phyloP scores from a whole-genome alignment of 2,329 filamentous ascomycete genomes.

The Phyllosticta paracitricarpa region DNA sequence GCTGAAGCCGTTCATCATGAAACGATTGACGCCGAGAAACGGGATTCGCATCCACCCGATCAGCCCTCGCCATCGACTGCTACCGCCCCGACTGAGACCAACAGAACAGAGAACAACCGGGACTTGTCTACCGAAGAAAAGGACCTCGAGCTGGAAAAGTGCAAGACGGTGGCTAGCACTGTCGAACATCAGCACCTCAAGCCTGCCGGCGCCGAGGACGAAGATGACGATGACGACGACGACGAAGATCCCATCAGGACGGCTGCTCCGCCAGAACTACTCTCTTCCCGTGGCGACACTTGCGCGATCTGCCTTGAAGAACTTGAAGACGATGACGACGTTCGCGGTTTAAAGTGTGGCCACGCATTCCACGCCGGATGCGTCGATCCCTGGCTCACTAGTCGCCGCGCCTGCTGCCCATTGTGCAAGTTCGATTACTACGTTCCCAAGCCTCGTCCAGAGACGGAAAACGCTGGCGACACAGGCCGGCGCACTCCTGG shows the following conservation, averaged over 20 bases:
- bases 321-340: conserved; percentile 89
- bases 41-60: conserved; percentile 1
- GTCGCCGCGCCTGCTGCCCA: conserved; percentile 86
- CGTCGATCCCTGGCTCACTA: conserved; percentile 93
- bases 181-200: conserved; percentile 14
- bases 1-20: conserved; percentile 15
- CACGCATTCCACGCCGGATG: conserved; percentile 96
- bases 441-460: conserved; percentile 75
- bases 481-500: conserved; percentile 20
- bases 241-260: conserved; percentile 74
- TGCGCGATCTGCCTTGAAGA: conserved; percentile 95
- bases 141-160: conserved; percentile 19
- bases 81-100: conserved; percentile 10
- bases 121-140: conserved; percentile 23
- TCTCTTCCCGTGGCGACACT: conserved; percentile 76
- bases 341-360: conserved; percentile 89
- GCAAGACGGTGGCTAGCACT: conserved; percentile 22
- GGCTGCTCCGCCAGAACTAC: conserved; percentile 69
- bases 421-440: conserved; percentile 98
- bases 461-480: conserved; percentile 33
- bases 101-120: conserved; percentile 13
- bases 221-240: conserved; percentile 39
- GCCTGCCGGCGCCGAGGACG: background rate
- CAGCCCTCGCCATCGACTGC: conserved; percentile 1
- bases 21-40: background rate